Percentiles rank a stretch among this genome's conserved stretches.
Conservation (phyloP, 2,329 filamentous ascomycete genomes). For the Xylaria sp. region DNA sequence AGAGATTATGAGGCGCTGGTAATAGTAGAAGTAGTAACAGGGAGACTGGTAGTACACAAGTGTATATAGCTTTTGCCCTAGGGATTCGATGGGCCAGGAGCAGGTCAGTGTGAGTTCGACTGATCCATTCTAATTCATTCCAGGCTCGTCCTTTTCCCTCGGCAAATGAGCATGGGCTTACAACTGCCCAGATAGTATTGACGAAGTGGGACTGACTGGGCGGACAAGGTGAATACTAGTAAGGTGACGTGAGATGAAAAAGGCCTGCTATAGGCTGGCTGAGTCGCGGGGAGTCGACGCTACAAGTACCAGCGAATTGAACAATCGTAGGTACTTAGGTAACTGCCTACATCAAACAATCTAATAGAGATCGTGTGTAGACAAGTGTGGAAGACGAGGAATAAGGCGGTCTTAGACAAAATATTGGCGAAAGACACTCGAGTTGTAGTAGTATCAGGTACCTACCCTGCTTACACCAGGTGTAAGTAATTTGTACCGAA, state of each 20-base stretch:
- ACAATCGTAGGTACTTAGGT: no score
- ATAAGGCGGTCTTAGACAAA: no score
- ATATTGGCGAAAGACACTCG: no score
- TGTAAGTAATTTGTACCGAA: no score
- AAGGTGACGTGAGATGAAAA: constrained; percentile 31
- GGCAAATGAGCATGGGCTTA: constrained; percentile 22
- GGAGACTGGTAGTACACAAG: background rate
- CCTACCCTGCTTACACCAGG: no score
- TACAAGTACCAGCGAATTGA: no score
- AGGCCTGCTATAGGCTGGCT: constrained; percentile 8
- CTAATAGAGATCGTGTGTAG: no score
- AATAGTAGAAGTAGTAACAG: background rate
- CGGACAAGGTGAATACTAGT: background rate
- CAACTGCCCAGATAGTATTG: constrained; percentile 6
- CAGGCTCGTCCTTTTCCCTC: constrained; percentile 21
- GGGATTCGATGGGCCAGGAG: background rate
- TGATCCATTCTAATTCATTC: constrained; percentile 2
- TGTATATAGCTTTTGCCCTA: background rate
- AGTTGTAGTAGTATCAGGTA: no score
- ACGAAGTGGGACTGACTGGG: constrained; percentile 27
- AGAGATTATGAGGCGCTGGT: background rate
- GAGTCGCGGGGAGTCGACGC: background rate
- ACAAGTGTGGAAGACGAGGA: no score
- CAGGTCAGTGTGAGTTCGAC: background rate
- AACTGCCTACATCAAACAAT: no score